Conservation (phyloP, 192 early-diverging fungal genomes). For the Linnemannia hyalina region DNA sequence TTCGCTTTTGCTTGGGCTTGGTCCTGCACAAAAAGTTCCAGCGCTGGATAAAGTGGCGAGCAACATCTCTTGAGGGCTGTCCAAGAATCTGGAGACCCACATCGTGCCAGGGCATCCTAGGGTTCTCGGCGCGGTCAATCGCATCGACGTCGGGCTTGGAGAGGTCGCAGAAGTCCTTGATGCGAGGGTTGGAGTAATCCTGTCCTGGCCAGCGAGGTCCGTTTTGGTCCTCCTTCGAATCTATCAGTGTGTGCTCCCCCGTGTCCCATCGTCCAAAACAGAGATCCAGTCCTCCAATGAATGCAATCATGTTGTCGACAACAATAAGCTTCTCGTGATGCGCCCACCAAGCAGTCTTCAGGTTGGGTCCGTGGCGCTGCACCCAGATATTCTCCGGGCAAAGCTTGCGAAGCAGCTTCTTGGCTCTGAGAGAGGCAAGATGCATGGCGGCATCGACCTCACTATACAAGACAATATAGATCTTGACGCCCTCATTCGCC, state of each 20-base stretch:
- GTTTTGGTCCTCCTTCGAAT: slow-evolving; percentile 63
- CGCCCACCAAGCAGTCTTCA: slow-evolving; percentile 83
- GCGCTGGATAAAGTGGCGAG: slow-evolving; percentile 86
- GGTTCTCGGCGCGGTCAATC: slow-evolving; percentile 62
- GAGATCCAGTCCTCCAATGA: slow-evolving; percentile 86
- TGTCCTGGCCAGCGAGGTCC: slow-evolving; percentile 70
- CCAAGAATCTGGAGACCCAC: slow-evolving; percentile 82
- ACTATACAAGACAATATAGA: slow-evolving; percentile 88
- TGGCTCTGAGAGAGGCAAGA: slow-evolving; percentile 77
- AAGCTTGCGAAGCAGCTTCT: slow-evolving; percentile 74
- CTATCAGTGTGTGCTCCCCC: slow-evolving; percentile 75
- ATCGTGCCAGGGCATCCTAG: slow-evolving; percentile 93
- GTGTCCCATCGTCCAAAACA: slow-evolving; percentile 91
- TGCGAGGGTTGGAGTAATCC: slow-evolving; percentile 88
- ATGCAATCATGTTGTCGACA: slow-evolving; percentile 83
- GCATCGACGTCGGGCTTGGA: slow-evolving; percentile 64
- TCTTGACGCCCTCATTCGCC: slow-evolving; percentile 85
- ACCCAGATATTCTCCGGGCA: slow-evolving; percentile 82
- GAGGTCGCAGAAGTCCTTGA: slow-evolving; percentile 77
- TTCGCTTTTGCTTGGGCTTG: slow-evolving; percentile 69
- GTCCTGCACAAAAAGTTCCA: slow-evolving; percentile 83
- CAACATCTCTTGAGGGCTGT: slow-evolving; percentile 80
- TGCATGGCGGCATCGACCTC: slow-evolving; percentile 83
- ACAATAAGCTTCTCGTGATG: slow-evolving; percentile 86
- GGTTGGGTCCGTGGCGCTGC: slow-evolving; percentile 79